Conservation (phyloP, 345 rosid species). For the Viola odorata region DNA sequence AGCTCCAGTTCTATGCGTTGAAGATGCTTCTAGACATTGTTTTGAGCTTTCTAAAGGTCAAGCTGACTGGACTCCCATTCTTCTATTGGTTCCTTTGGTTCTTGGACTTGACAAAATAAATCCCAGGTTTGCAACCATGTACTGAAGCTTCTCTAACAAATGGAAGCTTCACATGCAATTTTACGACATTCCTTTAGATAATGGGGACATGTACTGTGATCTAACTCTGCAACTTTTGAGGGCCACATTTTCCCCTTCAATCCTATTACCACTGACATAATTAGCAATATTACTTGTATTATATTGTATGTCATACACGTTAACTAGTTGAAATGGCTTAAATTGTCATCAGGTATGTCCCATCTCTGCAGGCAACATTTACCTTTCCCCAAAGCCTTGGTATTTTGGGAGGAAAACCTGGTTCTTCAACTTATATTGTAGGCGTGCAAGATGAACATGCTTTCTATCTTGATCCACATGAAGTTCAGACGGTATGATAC, state of each 20-base stretch:
- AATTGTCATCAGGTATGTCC: slow-evolving; percentile 56
- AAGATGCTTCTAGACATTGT: slow-evolving; percentile 70
- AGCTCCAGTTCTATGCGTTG: slow-evolving; percentile 81
- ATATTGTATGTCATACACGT: not conserved
- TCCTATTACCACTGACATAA: not conserved
- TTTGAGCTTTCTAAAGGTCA: slow-evolving; percentile 57
- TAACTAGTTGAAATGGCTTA: slow-evolving; percentile 10
- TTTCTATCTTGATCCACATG: slow-evolving; percentile 92
- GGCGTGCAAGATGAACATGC: slow-evolving; percentile 83
- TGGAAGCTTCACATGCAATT: not conserved
- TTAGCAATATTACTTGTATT: not conserved
- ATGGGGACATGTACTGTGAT: not conserved
- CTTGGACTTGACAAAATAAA: slow-evolving; percentile 87
- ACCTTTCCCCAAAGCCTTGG: slow-evolving; percentile 92
- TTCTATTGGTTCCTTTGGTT: slow-evolving; percentile 91
- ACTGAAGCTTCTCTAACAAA: not conserved
- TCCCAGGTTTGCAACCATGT: slow-evolving; percentile 55
- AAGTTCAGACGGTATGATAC: slow-evolving; percentile 57
- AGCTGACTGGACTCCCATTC: slow-evolving; percentile 69
- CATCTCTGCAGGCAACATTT: slow-evolving; percentile 68
- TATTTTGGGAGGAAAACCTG: slow-evolving; percentile 88
- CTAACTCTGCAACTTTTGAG: not conserved
- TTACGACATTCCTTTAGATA: not conserved
- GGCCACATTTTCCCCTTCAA: not conserved
- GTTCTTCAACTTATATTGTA: slow-evolving; percentile 81